Conservation (phyloP, 2,329 filamentous ascomycete genomes). For the Grosmannia serpens region DNA sequence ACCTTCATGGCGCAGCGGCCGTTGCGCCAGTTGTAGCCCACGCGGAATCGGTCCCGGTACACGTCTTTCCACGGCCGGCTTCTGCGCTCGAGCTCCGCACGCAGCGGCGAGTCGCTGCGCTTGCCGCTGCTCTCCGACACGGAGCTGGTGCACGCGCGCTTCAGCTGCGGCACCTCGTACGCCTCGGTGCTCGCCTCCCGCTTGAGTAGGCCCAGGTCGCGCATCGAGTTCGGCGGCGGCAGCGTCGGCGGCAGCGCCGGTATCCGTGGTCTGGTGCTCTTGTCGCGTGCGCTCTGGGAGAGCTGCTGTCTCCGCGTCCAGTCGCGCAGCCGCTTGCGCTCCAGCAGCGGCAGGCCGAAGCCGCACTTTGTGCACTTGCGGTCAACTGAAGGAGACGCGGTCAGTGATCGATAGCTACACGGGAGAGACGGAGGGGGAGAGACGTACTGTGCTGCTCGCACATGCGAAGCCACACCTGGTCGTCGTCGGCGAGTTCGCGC, state of each 20-base stretch:
- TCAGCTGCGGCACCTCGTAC: constrained; percentile 17
- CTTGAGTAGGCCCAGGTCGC: constrained; percentile 19
- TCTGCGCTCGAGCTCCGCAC: constrained; percentile 26
- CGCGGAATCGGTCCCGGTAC: constrained; percentile 85
- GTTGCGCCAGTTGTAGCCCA: constrained; percentile 96
- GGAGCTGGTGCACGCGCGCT: constrained; percentile 13
- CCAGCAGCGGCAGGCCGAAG: constrained; percentile 83
- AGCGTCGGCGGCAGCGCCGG: constrained; percentile 17
- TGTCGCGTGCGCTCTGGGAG: constrained; percentile 23
- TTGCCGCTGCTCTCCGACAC: not conserved
- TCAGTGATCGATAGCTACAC: not conserved
- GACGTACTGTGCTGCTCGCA: constrained; percentile 66
- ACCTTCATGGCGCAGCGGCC: constrained; percentile 75
- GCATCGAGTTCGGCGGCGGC: constrained; percentile 15
- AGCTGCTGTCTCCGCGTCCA: constrained; percentile 78
- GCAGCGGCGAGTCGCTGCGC: not conserved
- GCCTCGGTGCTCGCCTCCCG: constrained; percentile 21
- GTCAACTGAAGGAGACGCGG: constrained; percentile 37
- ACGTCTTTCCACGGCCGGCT: constrained; percentile 88
- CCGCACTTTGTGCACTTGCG: constrained; percentile 90
- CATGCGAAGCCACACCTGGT: constrained; percentile 97
- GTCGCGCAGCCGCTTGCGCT: constrained; percentile 75
- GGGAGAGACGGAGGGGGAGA: not conserved
- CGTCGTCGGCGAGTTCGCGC: constrained; percentile 86
- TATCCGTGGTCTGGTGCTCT: constrained; percentile 13